These are phyloP conservation scores for Phytopythium boreale DNA, from an alignment of 352 stramenopile species.

Conservation along the genomic window DNA sequence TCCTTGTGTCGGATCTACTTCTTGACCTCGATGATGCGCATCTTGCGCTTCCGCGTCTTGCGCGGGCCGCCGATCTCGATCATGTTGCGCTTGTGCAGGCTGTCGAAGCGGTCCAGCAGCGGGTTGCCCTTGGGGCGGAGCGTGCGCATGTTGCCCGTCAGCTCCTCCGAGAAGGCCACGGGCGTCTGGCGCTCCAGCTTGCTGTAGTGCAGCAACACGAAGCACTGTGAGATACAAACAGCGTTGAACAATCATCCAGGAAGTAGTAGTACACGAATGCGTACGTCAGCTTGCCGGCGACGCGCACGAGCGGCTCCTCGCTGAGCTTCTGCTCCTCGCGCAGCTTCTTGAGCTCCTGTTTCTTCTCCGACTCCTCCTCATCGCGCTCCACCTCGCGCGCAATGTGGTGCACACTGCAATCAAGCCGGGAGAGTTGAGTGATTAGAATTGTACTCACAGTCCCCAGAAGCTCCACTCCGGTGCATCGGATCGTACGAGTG, in stretches of 20 bases:
- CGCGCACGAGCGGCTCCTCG: conserved; percentile 64
- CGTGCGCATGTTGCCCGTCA: conserved; percentile 74
- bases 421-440: not conserved
- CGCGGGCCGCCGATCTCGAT: conserved; percentile 69
- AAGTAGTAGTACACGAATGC: conserved; percentile 10
- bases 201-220: conserved; percentile 26
- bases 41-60: conserved; percentile 66
- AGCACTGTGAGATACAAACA: not conserved
- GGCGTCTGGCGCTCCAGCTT: conserved; percentile 71
- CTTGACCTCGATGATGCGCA: conserved; percentile 77
- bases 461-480: too few relatives aligned
- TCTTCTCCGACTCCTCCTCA: conserved; percentile 62
- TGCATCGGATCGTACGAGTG: not conserved
- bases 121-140: conserved; percentile 80
- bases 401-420: conserved; percentile 60
- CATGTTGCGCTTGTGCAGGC: conserved; percentile 86
- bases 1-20: conserved; percentile 37
- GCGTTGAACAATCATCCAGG: not conserved
- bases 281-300: conserved; percentile 75
- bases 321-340: conserved; percentile 74
- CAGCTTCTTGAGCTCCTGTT: conserved; percentile 75
- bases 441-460: not conserved
- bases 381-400: conserved; percentile 61
- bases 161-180: conserved; percentile 76
- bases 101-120: conserved; percentile 82